Evolutionary conservation across 1,284 basidiomycete species (phyloP), one percentile per base, ranked within the genome.

Genomic region (Cutaneotrichosporon spelunceum): DNA sequence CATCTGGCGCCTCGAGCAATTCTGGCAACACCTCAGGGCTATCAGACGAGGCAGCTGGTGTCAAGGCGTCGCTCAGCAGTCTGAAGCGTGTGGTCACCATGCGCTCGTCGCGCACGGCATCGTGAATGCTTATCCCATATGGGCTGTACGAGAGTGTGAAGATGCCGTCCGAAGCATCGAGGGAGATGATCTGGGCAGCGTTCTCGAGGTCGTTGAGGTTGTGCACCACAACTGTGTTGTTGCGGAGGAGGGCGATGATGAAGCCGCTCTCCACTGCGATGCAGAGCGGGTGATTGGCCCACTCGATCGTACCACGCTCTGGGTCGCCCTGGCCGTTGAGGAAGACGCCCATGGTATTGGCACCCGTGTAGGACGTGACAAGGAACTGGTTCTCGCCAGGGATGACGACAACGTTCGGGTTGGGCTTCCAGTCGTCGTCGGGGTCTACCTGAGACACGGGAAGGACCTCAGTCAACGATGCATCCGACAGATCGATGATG

Each of bases 251-350:
- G 0, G 91, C 85, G 6, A 87, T 85, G 63, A 93, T 81, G 68
- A 88, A 88, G 3, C 90, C 90, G 64, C 87, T 87, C 71, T 95
- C 91, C 60, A 93, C 81, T 63, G 86, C 91, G 42, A 93, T 81
- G 13, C 87, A 84, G 44, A 86, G 79, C 0, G 92, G 90, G 79
- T 93, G 87, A 50, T 82, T 83, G 1, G 85, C 82, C 90, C 91
- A 95, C 72, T 92, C 85, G 34, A 95, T 80, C 2, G 92, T 93
- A 1, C 91, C 91, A 49, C 93, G 84, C 10, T 91, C 88, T 13
- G 93, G 91, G 74, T 94, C 91, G 1, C 91, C 92, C 13, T 86
- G 84, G 0, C 86, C 85, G 27, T 85, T 91, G 65, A 95, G 82
- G 72, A 96, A 95, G 1, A 95, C 79, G 0, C 93, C 93, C 59